These are phyloP conservation scores for Solanum sitiens DNA, from an alignment of 257 asterid species.

Conservation along the genomic window DNA sequence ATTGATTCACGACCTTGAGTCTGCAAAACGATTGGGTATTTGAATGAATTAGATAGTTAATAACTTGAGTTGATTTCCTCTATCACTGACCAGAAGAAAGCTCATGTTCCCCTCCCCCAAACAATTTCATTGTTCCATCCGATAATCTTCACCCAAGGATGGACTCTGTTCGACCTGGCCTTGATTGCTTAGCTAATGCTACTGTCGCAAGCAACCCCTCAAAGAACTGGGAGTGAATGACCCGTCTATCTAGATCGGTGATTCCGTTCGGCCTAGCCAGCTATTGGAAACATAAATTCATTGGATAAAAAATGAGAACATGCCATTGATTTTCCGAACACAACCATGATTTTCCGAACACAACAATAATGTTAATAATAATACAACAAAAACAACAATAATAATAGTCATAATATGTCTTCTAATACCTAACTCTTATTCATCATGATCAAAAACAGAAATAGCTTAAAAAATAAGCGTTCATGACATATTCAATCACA, in stretches of 20 bases:
- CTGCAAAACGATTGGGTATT: conserved; percentile 25
- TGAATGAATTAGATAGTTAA: neutral
- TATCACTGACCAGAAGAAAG: neutral
- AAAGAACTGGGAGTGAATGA: neutral
- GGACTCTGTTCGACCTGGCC: neutral
- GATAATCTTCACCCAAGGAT: neutral
- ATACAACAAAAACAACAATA: neutral
- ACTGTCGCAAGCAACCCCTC: neutral
- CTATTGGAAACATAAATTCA: neutral
- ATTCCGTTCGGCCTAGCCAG: neutral
- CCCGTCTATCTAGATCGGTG: neutral
- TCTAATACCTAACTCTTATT: neutral
- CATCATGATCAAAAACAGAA: neutral
- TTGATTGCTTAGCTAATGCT: neutral
- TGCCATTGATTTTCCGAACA: neutral
- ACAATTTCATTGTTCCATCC: neutral
- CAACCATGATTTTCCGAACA: neutral
- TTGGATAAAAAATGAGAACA: neutral
- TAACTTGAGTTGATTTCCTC: neutral
- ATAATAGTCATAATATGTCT: neutral
- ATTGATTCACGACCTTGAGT: conserved; percentile 92
- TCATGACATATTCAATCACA: neutral
- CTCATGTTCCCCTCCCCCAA: neutral
- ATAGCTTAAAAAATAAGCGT: neutral
- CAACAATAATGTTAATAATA: neutral